These are phyloP conservation scores for Aspergillus novoparasiticus DNA, from an alignment of 2,329 filamentous ascomycete genomes.

Conservation along the genomic window DNA sequence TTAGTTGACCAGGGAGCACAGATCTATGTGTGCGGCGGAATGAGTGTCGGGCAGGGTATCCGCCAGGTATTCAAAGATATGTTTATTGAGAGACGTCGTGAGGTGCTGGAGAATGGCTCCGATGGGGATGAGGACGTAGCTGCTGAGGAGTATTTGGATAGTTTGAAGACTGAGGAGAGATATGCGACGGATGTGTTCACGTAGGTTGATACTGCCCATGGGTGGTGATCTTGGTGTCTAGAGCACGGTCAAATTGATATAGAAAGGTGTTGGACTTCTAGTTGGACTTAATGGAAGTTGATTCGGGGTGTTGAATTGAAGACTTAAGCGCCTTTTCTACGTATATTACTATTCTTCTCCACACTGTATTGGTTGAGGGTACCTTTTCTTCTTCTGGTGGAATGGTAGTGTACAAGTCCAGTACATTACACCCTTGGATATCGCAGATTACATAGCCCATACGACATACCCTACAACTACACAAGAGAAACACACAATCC, in stretches of 20 bases:
- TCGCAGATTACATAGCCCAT: neutral
- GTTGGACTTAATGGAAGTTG: too few relatives aligned
- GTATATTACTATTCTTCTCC: too few relatives aligned
- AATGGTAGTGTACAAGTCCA: too few relatives aligned
- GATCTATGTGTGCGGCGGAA: slow-evolving; percentile 67
- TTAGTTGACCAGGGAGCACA: slow-evolving; percentile 55
- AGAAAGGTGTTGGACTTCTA: neutral
- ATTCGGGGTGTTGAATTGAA: too few relatives aligned
- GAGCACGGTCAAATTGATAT: neutral
- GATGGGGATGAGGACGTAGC: slow-evolving; percentile 29
- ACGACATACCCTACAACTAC: too few relatives aligned
- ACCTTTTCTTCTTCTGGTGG: too few relatives aligned
- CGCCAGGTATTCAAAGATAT: slow-evolving; percentile 44
- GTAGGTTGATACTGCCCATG: slow-evolving; percentile 8
- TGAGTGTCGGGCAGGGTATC: slow-evolving; percentile 53
- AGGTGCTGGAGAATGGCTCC: slow-evolving; percentile 34
- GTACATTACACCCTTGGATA: neutral
- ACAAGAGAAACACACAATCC: neutral
- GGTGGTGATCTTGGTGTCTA: neutral
- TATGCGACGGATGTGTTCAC: slow-evolving; percentile 64
- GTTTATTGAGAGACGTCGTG: slow-evolving; percentile 30
- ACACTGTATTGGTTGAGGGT: too few relatives aligned
- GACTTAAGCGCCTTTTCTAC: too few relatives aligned
- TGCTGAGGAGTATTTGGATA: slow-evolving; percentile 33
- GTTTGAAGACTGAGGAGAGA: slow-evolving; percentile 50